phyloP scores from a whole-genome alignment of 768 basidiomycete genomes.

The Naganishia randhawae region DNA sequence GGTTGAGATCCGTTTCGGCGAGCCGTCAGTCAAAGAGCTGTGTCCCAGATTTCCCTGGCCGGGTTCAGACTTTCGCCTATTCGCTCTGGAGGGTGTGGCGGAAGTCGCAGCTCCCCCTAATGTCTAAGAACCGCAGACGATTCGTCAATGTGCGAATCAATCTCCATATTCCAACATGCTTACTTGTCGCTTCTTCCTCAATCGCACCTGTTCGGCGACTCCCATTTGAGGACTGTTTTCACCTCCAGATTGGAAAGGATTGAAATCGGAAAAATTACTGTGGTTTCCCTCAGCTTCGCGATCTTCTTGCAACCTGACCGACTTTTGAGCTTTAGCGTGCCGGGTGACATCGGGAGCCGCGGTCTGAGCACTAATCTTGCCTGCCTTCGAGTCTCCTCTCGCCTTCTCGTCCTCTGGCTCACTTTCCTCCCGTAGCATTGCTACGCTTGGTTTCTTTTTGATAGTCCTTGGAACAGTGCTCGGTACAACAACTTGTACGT shows the following conservation, averaged over 20 bases:
- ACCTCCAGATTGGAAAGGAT: conserved; percentile 49
- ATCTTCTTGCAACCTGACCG: conserved; percentile 5
- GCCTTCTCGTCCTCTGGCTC: conserved; percentile 27
- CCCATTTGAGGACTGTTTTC: conserved; percentile 31
- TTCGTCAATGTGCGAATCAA: neutral
- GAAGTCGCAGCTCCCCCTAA: conserved; percentile 5
- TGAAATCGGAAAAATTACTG: conserved; percentile 45
- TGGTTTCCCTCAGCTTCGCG: conserved; percentile 9
- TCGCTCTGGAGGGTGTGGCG: conserved; percentile 3
- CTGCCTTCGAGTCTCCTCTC: conserved; percentile 11
- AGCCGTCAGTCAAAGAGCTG: neutral
- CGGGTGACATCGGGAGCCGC: conserved; percentile 23
- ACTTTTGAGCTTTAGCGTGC: neutral
- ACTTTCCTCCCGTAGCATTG: conserved; percentile 18
- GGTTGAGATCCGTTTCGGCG: neutral
- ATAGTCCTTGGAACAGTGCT: neutral
- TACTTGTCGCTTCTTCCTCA: conserved; percentile 36
- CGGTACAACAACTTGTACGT: conserved; percentile 1
- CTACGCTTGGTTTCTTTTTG: conserved; percentile 5
- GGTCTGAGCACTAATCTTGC: conserved; percentile 14
- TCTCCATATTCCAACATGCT: conserved; percentile 13
- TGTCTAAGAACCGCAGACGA: neutral
- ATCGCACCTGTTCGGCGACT: conserved; percentile 34
- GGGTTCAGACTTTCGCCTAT: conserved; percentile 16
- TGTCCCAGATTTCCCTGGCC: neutral